A percentile compares a stretch with the other conserved stretches of the same genome.
These are phyloP conservation scores for Sphaerulina musiva DNA, from an alignment of 2,329 filamentous ascomycete genomes.

Conservation along the genomic window DNA sequence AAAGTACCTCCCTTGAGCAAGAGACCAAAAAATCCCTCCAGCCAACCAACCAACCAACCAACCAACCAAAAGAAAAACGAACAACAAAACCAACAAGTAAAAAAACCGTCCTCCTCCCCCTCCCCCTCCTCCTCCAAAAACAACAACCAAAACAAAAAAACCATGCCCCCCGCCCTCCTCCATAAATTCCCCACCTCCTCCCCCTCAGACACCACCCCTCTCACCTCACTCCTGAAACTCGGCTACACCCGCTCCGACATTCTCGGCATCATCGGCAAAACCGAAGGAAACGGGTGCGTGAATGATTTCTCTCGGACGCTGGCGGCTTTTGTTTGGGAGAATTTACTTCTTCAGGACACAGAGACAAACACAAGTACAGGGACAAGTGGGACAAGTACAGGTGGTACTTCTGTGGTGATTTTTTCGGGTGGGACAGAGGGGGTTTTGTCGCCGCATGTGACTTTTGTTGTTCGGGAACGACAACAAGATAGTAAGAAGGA, in stretches of 20 bases:
- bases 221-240: not conserved
- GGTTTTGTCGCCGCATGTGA: slow-evolving; percentile 8
- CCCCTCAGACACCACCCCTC: not conserved
- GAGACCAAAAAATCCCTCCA: too few species aligned
- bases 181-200: not conserved
- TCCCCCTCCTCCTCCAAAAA: too few species aligned
- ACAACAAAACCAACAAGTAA: too few species aligned
- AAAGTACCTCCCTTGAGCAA: too few species aligned
- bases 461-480: not conserved
- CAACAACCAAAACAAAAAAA: not conserved
- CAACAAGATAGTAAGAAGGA: too few species aligned
- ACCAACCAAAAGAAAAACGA: too few species aligned
- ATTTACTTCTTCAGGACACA: too few species aligned
- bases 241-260: slow-evolving; percentile 2
- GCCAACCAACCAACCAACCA: too few species aligned
- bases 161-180: not conserved
- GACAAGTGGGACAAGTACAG: too few species aligned
- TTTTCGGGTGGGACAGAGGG: slow-evolving; percentile 13
- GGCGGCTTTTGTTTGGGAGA: slow-evolving; percentile 5
- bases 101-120: too few species aligned
- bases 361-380: too few species aligned
- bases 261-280: slow-evolving; percentile 11
- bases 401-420: too few species aligned
- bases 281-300: slow-evolving; percentile 13
- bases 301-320: slow-evolving; percentile 11